phyloP scores from a whole-genome alignment of 108 stramenopile genomes.

The Conticribra guillardii region DNA sequence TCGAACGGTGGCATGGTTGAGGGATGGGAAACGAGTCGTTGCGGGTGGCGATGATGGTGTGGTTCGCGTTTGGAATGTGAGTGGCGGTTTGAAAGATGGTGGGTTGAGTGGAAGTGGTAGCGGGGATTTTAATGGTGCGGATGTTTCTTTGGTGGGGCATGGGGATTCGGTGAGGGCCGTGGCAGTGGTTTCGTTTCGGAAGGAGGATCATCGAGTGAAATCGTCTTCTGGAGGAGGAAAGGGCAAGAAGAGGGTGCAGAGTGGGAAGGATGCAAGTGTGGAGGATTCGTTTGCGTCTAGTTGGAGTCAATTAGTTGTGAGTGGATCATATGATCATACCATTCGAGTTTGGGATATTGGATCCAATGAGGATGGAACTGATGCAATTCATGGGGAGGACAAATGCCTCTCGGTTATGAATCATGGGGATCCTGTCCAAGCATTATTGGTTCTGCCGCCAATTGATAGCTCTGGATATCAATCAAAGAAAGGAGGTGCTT shows the following conservation, averaged over 20 bases:
- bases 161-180: constrained; percentile 63
- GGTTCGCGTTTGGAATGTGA: constrained; percentile 70
- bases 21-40: constrained; percentile 73
- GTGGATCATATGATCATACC: constrained; percentile 88
- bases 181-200: constrained; percentile 30
- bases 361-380: constrained; percentile 20
- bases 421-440: constrained; percentile 86
- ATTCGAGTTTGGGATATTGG: constrained; percentile 83
- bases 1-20: constrained; percentile 67
- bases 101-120: constrained; percentile 8
- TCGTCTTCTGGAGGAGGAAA: constrained; percentile 21
- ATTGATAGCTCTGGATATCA: background rate
- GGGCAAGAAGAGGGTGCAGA: constrained; percentile 6
- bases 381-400: constrained; percentile 20
- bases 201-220: constrained; percentile 6
- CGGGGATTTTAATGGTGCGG: constrained; percentile 35
- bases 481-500: constrained; percentile 3
- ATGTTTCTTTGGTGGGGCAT: constrained; percentile 68
- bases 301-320: constrained; percentile 61
- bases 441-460: constrained; percentile 61
- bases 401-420: constrained; percentile 69
- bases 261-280: background rate
- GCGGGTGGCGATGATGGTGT: constrained; percentile 56
- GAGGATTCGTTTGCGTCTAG: constrained; percentile 22
- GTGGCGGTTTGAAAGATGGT: constrained; percentile 24